phyloP scores from a whole-genome alignment of 2,329 filamentous ascomycete species.

The Colletotrichum euphorbiae region DNA sequence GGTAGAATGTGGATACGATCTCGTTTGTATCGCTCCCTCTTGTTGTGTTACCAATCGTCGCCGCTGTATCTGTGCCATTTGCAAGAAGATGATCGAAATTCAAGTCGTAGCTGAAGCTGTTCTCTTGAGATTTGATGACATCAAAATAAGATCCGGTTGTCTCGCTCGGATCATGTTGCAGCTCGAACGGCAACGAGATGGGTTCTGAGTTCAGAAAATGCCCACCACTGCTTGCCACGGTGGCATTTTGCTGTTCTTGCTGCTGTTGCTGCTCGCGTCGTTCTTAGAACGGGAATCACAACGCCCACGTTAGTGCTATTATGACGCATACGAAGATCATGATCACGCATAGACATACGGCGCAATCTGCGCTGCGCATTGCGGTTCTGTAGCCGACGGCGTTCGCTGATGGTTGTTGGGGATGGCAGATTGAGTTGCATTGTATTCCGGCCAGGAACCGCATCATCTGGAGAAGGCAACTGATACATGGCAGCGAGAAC shows the following conservation, averaged over 20 bases:
- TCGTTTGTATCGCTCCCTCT: background rate
- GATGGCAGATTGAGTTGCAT: constrained; percentile 1
- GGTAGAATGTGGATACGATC: background rate
- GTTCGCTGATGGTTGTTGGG: background rate
- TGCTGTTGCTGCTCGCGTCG: constrained; percentile 10
- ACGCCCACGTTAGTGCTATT: background rate
- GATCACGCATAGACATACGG: background rate
- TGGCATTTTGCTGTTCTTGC: background rate
- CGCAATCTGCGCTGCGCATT: constrained; percentile 1
- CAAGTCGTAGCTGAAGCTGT: constrained; percentile 10
- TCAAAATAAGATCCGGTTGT: background rate
- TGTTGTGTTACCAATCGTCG: background rate
- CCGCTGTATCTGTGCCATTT: background rate
- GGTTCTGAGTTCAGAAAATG: background rate
- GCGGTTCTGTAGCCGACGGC: background rate
- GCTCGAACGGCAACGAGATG: background rate
- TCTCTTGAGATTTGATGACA: background rate
- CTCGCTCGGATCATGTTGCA: background rate
- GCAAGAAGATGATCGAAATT: background rate
- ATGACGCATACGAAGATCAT: background rate
- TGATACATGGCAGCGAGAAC: background rate
- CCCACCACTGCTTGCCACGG: background rate
- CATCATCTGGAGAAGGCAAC: background rate
- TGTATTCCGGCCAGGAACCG: background rate
- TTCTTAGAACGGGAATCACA: background rate